Evolutionary conservation across 176 grass and related monocot species (phyloP), one percentile per base, ranked within the genome.

Genomic region (Lolium rigidum): DNA sequence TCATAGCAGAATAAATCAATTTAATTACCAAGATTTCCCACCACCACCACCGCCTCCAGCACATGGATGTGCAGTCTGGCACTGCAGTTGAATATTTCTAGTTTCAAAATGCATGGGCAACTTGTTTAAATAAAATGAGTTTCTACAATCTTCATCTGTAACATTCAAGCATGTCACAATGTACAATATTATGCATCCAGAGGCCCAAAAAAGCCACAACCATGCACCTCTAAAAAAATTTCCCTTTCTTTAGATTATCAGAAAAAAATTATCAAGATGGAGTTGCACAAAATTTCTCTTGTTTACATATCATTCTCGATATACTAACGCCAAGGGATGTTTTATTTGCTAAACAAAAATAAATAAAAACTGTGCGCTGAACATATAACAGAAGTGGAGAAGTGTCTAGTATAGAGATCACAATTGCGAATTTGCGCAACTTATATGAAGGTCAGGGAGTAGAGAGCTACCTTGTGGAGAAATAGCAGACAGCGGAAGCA

Each of bases 111-210:
- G 41, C 9, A 72, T 72, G 10, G 46, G n/a, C 18, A 72, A 47
- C 43, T 72, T 13, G 18, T 71, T 41, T 44, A 21, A 44, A 11
- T 4, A 43, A 72, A 24, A 24, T 65, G 25, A 65, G 24, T 65
- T 65, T 72, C 43, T 22, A 47, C 20, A 43, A 47, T 43, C 17
- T 70, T 64, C 61, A 28, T 28, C 24, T 24, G 24, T 64, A 64
- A 14, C 11, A 64, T 64, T 11, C 9, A 62, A 62, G 22, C 59
- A 62, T 62, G 59, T 25, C 22, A 62, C 59, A 59, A 59, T 59
- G 56, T 59, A 59, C 20, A 59, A 59, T 59, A 59, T 22, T 22
- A 59, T 60, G 68, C 1, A n/a, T 80, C 55, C 81, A 80, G 46
- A 62, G 56, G 78, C 78, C 20, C 20, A 2, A 57, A n/a, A 60